phyloP scores from a whole-genome alignment of 306 rosid species.

The Coriaria nepalensis region DNA sequence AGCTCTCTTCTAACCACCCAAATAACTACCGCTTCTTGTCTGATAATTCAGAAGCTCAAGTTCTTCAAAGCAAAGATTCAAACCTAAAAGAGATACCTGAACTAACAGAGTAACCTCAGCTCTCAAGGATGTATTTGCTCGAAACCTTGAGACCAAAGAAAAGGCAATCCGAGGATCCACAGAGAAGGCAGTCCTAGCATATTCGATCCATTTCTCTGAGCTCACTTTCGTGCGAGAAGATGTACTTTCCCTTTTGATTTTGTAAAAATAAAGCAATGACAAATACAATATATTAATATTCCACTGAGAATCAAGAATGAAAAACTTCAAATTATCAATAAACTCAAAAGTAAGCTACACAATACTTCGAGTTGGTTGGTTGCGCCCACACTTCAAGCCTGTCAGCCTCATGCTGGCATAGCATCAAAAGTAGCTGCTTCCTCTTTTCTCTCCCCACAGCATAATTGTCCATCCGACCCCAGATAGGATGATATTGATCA shows the following conservation, averaged over 20 bases:
- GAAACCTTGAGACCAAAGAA: constrained; percentile 75
- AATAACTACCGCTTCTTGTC: constrained; percentile 10
- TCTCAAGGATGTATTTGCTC: constrained; percentile 61
- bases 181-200: constrained; percentile 80
- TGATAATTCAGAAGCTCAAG: constrained; percentile 4
- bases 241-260: constrained; percentile 37
- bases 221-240: constrained; percentile 54
- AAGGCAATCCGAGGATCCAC: constrained; percentile 90
- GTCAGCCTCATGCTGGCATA: constrained; percentile 92
- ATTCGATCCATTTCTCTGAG: constrained; percentile 84
- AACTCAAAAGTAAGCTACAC: constrained; percentile 1
- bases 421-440: constrained; percentile 71
- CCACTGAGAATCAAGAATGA: no score
- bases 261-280: no score
- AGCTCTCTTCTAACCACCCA: constrained; percentile 2
- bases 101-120: constrained; percentile 79
- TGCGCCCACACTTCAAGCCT: constrained; percentile 99
- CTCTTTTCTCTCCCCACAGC: constrained; percentile 75
- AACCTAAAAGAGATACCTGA: constrained; percentile 39
- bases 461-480: constrained; percentile 94
- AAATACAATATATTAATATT: no score
- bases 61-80: not conserved
- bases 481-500: constrained; percentile 72
- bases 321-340: not conserved
- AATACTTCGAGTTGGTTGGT: constrained; percentile 78